Base-by-base conservation (phyloP, 441 rosid genomes). In the Aquilaria agallochum region DNA sequence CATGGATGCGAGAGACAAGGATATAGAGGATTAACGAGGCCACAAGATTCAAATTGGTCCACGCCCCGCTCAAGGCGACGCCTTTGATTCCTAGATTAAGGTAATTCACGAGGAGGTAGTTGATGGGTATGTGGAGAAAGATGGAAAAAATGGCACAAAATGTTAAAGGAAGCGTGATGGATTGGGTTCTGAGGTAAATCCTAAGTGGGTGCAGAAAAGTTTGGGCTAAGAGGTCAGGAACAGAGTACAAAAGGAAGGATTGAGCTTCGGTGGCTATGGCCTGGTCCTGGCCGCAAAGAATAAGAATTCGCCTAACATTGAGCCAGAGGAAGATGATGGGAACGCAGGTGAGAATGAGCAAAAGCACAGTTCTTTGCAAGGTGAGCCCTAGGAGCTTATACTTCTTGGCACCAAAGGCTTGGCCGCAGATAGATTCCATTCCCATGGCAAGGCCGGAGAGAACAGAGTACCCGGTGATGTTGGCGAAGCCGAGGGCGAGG, bases 361-460 rank as follows among this genome's bases (percentile, higher is more conserved):
- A 53, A 32, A 88, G 78, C 45, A 88, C 67, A 2, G 93, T 82
- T 69, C 91, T 66, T 69, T 83, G 96, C 68, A 93, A 67, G 42
- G 90, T 77, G 12, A 80, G 72, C 20, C 86, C 84, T 1, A 90
- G 84, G 50, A 88, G 76, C 52, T 45, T 67, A 51, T 80, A 79
- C 4, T 70, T 85, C 61, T 70, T 74, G 31, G 98, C 98, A 6
- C 98, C 98, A 31, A 81, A 83, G 31, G 97, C 95, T 68, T 93
- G 98, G 0, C 95, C 89, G 65, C 98, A 93, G 31, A 90, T 85
- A 4, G 97, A 86, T 59, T 93, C 98, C 85, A 90, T 92, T 2
- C 97, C 98, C 87, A 82, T 85, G 61, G 95, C 88, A 1, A 93
- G 83, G 31, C 98, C 98, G 2, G 96, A 88, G 58, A 90, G 87